A percentile compares a stretch with the other conserved stretches of the same genome.
Evolutionary conservation across 768 basidiomycete genomes (phyloP).

Genomic region (Arthromyces matolae): DNA sequence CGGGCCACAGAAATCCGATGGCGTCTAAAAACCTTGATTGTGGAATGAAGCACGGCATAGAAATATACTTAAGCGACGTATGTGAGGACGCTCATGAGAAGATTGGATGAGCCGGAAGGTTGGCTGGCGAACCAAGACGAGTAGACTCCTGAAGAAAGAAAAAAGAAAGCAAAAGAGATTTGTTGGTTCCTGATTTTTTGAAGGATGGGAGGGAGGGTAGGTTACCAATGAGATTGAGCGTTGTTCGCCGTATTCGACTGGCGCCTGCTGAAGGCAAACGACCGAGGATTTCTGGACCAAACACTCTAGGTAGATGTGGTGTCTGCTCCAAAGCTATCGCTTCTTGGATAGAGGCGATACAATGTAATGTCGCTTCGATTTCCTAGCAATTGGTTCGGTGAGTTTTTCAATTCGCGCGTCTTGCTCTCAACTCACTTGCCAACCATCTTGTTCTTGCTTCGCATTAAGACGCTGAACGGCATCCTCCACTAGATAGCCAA

Average conservation of each 20-base stretch:
- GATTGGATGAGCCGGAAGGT: slow-evolving; percentile 28
- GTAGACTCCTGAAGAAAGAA: slow-evolving; percentile 51
- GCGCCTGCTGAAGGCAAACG: slow-evolving; percentile 61
- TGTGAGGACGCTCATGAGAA: slow-evolving; percentile 61
- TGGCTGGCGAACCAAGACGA: slow-evolving; percentile 76
- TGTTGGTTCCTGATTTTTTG: no score
- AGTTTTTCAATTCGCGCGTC: neutral
- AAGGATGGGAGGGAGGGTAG: neutral
- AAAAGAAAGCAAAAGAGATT: neutral
- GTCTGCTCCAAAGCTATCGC: slow-evolving; percentile 58
- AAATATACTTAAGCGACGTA: slow-evolving; percentile 49
- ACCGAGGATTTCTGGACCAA: slow-evolving; percentile 69
- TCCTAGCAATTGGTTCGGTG: slow-evolving; percentile 42
- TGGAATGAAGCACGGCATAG: slow-evolving; percentile 7
- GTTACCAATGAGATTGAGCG: slow-evolving; percentile 71
- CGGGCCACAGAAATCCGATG: slow-evolving; percentile 54
- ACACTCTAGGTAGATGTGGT: slow-evolving; percentile 59
- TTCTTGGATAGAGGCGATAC: slow-evolving; percentile 84
- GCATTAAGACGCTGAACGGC: slow-evolving; percentile 51
- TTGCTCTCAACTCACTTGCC: slow-evolving; percentile 57
- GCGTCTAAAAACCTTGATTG: slow-evolving; percentile 33
- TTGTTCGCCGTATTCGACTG: slow-evolving; percentile 68
- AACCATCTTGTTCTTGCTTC: slow-evolving; percentile 45
- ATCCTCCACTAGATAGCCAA: slow-evolving; percentile 64
- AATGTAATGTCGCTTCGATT: slow-evolving; percentile 83